Evolutionary conservation across 2,329 filamentous ascomycete species (phyloP).

Genomic region (Zymoseptoria pseudotritici): DNA sequence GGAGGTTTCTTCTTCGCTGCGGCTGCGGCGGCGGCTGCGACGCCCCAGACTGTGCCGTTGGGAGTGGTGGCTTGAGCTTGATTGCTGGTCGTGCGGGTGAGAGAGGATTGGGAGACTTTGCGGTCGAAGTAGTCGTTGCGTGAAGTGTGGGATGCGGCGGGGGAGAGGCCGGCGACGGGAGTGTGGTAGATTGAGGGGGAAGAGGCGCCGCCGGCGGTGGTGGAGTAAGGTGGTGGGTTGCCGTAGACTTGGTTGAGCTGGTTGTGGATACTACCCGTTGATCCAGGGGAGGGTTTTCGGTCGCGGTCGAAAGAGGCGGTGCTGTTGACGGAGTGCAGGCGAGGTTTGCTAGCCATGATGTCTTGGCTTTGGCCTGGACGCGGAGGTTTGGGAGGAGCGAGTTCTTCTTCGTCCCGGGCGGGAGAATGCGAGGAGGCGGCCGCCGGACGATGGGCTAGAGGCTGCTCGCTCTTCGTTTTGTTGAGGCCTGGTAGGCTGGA

Average conservation of each 20-base stretch:
- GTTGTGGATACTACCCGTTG: neutral
- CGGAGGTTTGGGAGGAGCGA: constrained; percentile 27
- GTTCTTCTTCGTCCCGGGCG: constrained; percentile 21
- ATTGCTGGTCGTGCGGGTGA: constrained; percentile 17
- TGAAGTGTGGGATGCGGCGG: constrained; percentile 15
- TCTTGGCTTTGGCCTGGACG: constrained; percentile 19
- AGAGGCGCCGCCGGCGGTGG: constrained; percentile 22
- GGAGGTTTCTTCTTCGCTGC: constrained; percentile 65
- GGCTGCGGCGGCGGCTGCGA: constrained; percentile 30
- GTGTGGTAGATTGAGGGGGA: constrained; percentile 30
- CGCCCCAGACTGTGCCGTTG: neutral
- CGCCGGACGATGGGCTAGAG: neutral
- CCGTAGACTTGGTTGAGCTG: constrained; percentile 5
- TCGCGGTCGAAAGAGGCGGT: constrained; percentile 7
- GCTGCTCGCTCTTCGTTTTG: neutral
- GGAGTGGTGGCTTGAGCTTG: neutral
- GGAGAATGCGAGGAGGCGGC: neutral
- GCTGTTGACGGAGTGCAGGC: constrained; percentile 14
- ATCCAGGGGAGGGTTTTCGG: constrained; percentile 4
- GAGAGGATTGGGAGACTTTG: neutral
- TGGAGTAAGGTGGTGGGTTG: constrained; percentile 17
- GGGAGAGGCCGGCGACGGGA: constrained; percentile 16
- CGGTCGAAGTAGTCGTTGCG: constrained; percentile 27
- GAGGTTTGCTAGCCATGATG: constrained; percentile 19
- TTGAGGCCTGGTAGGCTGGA: neutral